phyloP scores from a whole-genome alignment of 2,329 filamentous ascomycete species.

The Aspergillus quadrilineatus region DNA sequence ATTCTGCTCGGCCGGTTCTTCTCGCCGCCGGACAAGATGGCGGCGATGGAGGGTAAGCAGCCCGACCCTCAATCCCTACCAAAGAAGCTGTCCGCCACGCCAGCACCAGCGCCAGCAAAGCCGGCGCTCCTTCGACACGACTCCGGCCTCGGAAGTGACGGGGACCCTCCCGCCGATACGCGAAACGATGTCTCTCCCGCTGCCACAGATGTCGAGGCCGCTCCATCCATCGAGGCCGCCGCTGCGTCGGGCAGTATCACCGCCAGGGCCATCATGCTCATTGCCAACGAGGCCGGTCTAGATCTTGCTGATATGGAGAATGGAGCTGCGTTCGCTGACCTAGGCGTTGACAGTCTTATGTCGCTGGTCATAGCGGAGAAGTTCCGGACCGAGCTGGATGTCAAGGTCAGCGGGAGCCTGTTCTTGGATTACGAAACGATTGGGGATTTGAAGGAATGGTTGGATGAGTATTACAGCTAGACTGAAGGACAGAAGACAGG shows the following conservation, averaged over 20 bases:
- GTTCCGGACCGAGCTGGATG: not conserved
- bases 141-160: not conserved
- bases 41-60: too few relatives aligned
- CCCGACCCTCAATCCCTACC: too few relatives aligned
- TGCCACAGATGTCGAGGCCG: too few relatives aligned
- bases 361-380: not conserved
- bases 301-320: conserved; percentile 24
- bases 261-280: conserved; percentile 13
- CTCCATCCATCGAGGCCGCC: not conserved
- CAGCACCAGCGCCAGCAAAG: not conserved
- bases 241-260: not conserved
- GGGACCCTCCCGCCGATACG: too few relatives aligned
- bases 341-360: conserved; percentile 1
- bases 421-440: not conserved
- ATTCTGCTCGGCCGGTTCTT: conserved; percentile 23
- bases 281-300: conserved; percentile 29
- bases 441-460: not conserved
- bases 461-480: not conserved
- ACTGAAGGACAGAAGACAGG: not conserved
- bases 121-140: not conserved
- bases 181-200: too few relatives aligned
- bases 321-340: conserved; percentile 14
- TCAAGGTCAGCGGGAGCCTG: not conserved
- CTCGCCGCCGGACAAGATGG: conserved; percentile 5
- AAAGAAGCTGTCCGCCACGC: too few relatives aligned